phyloP scores from a whole-genome alignment of 208 protist genomes.

The Wallacemonas sp. region DNA sequence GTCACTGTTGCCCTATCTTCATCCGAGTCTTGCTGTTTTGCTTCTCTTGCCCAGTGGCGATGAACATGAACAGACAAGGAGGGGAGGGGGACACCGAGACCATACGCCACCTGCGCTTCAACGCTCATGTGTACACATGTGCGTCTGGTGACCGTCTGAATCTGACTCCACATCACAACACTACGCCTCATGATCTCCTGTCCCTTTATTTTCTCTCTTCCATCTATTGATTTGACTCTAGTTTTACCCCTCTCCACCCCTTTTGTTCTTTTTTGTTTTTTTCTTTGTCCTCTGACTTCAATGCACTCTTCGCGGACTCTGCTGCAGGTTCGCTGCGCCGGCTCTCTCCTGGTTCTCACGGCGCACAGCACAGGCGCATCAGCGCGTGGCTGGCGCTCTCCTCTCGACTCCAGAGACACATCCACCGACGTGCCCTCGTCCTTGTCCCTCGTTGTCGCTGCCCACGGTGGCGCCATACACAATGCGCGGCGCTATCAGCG shows the following conservation, averaged over 20 bases:
- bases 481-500: constrained; percentile 32
- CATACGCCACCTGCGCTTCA: too few relatives aligned
- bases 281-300: not conserved
- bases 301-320: not conserved
- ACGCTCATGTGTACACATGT: too few relatives aligned
- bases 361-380: not conserved
- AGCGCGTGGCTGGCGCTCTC: not conserved
- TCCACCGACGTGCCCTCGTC: not conserved
- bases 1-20: too few relatives aligned
- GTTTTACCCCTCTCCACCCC: not conserved
- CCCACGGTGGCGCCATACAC: not conserved
- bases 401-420: too few relatives aligned
- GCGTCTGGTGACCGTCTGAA: too few relatives aligned
- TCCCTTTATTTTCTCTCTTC: not conserved
- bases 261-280: not conserved
- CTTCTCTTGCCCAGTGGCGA: too few relatives aligned
- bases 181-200: not conserved
- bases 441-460: not conserved
- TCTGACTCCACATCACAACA: too few relatives aligned
- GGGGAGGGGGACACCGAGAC: too few relatives aligned
- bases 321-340: not conserved
- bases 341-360: not conserved
- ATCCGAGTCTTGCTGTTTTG: too few relatives aligned
- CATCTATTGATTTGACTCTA: too few relatives aligned
- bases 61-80: too few relatives aligned